These are phyloP conservation scores for Paecilomyces sp. DNA, from an alignment of 2,329 filamentous ascomycete species.

Conservation along the genomic window DNA sequence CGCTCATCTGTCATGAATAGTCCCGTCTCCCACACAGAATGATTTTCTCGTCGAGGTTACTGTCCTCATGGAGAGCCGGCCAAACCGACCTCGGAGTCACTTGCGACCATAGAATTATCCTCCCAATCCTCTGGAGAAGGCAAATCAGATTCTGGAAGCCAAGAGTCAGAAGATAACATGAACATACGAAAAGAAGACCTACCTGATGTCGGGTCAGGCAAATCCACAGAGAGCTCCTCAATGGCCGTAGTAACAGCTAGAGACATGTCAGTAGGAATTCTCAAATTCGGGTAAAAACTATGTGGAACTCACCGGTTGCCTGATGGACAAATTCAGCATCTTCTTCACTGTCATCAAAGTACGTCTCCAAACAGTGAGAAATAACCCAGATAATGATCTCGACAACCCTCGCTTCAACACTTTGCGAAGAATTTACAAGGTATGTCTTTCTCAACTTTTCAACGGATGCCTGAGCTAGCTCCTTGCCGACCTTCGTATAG, in stretches of 20 bases:
- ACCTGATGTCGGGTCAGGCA: constrained; percentile 34
- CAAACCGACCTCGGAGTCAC: constrained; percentile 34
- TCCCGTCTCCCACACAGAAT: not conserved
- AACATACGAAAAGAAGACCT: constrained; percentile 14
- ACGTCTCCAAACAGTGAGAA: constrained; percentile 29
- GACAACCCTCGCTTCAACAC: constrained; percentile 27
- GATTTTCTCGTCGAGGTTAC: not conserved
- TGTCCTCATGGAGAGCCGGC: constrained; percentile 24
- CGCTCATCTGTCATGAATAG: constrained; percentile 16
- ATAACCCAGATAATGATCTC: constrained; percentile 31
- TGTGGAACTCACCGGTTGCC: constrained; percentile 24
- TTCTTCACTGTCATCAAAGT: constrained; percentile 28
- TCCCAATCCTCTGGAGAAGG: constrained; percentile 36
- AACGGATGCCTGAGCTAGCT: constrained; percentile 23
- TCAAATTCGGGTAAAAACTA: not conserved
- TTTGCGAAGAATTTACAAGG: constrained; percentile 14
- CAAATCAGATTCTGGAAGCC: constrained; percentile 30
- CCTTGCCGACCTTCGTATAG: constrained; percentile 21
- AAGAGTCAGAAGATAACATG: constrained; percentile 14
- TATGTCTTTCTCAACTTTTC: constrained; percentile 27
- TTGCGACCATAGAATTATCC: constrained; percentile 32
- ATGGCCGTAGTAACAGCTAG: constrained; percentile 24
- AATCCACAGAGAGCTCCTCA: constrained; percentile 28
- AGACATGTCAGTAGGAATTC: constrained; percentile 4
- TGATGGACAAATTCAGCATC: constrained; percentile 25